Evolutionary conservation across 257 asterid species (phyloP).

Genomic region (Dorcoceras hygrometricum): DNA sequence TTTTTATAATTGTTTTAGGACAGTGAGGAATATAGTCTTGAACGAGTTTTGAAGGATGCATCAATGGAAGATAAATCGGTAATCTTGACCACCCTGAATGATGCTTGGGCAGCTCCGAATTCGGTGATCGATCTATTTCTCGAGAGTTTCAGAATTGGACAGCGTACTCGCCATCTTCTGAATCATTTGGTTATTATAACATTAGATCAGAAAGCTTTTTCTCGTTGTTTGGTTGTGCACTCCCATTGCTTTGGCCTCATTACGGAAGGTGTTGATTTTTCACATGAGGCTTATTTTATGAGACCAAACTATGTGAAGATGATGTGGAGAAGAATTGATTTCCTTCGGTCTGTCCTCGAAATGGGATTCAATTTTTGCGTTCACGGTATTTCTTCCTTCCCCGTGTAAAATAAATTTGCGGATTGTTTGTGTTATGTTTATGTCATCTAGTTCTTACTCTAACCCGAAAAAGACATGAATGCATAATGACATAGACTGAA

Average conservation of each 20-base stretch:
- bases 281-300: slow-evolving; percentile 70
- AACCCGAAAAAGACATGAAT: neutral
- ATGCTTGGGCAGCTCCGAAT: slow-evolving; percentile 50
- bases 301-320: slow-evolving; percentile 58
- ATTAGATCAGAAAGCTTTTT: slow-evolving; percentile 42
- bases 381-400: slow-evolving; percentile 48
- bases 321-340: slow-evolving; percentile 78
- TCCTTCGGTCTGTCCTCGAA: slow-evolving; percentile 58
- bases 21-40: slow-evolving; percentile 37
- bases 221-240: slow-evolving; percentile 39
- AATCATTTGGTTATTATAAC: slow-evolving; percentile 44
- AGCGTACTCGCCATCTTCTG: slow-evolving; percentile 35
- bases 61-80: slow-evolving; percentile 42
- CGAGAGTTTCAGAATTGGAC: slow-evolving; percentile 47
- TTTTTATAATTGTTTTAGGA: slow-evolving; percentile 37
- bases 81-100: slow-evolving; percentile 43
- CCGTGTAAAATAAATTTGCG: neutral
- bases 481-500: neutral
- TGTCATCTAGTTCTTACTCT: too few relatives aligned
- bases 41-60: slow-evolving; percentile 39
- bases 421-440: neutral
- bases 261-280: slow-evolving; percentile 52
- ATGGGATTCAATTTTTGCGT: slow-evolving; percentile 66
- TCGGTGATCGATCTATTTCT: slow-evolving; percentile 44
- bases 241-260: slow-evolving; percentile 56